A percentile compares a stretch with the other conserved stretches of the same genome.
These are phyloP conservation scores for Mycena haematopus DNA, from an alignment of 768 basidiomycete species.

Conservation along the genomic window DNA sequence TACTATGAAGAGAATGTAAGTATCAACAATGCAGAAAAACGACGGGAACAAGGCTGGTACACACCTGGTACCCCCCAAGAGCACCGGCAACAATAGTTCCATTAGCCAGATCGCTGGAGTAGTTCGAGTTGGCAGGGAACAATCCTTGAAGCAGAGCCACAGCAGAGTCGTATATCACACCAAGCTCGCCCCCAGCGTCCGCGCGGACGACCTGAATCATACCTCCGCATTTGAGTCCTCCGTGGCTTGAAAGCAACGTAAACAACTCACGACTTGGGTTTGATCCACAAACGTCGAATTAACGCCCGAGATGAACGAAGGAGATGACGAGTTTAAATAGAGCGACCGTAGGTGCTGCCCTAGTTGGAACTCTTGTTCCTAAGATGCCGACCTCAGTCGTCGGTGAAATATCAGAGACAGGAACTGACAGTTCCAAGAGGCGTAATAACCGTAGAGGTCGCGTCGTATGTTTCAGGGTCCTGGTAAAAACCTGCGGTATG, in stretches of 20 bases:
- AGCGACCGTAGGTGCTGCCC: conserved; percentile 57
- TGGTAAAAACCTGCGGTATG: conserved; percentile 64
- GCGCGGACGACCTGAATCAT: conserved; percentile 50
- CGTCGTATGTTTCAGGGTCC: conserved; percentile 60
- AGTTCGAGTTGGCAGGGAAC: conserved; percentile 55
- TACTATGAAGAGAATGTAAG: conserved; percentile 32
- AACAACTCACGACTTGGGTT: conserved; percentile 39
- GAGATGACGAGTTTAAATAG: conserved; percentile 61
- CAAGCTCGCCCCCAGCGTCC: conserved; percentile 73
- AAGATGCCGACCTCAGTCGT: conserved; percentile 1
- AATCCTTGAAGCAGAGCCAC: conserved; percentile 73
- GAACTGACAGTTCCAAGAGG: conserved; percentile 66
- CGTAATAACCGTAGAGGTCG: conserved; percentile 64
- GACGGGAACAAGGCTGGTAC: conserved; percentile 9
- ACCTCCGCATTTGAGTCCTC: not conserved
- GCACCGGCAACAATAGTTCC: conserved; percentile 65
- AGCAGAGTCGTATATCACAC: conserved; percentile 71
- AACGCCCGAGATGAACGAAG: conserved; percentile 57
- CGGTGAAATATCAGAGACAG: conserved; percentile 15
- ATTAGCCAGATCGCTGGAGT: conserved; percentile 68
- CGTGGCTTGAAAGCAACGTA: not conserved
- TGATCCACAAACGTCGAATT: conserved; percentile 43
- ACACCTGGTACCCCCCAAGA: conserved; percentile 66
- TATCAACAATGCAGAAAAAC: not conserved
- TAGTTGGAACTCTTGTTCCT: conserved; percentile 66